These are phyloP conservation scores for Xylaria bambusicola DNA, from an alignment of 495 filamentous ascomycete genomes.

Conservation along the genomic window DNA sequence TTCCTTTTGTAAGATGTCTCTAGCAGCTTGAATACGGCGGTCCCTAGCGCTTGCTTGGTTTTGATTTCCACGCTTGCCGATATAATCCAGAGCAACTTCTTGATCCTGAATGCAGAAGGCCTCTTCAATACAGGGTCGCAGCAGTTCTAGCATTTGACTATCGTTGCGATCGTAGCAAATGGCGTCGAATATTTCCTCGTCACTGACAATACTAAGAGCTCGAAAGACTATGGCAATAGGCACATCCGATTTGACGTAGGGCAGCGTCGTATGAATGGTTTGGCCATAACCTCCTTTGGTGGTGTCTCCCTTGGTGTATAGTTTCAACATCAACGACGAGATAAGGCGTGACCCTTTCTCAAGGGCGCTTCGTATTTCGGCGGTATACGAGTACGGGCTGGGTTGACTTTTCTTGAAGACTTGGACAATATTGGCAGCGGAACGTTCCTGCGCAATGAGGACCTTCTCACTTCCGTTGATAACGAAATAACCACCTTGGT, in stretches of 20 bases:
- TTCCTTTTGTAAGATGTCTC: constrained; percentile 96
- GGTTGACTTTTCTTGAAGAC: constrained; percentile 95
- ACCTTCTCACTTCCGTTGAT: constrained; percentile 99
- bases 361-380: constrained; percentile 93
- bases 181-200: constrained; percentile 96
- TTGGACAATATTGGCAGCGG: constrained; percentile 96
- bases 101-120: constrained; percentile 94
- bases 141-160: constrained; percentile 94
- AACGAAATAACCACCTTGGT: constrained; percentile 97
- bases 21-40: constrained; percentile 84
- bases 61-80: constrained; percentile 82
- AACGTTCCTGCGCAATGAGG: constrained; percentile 94
- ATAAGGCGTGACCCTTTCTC: constrained; percentile 95
- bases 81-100: constrained; percentile 93
- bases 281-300: constrained; percentile 77
- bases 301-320: constrained; percentile 79
- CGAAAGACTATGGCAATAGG: constrained; percentile 94
- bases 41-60: constrained; percentile 74
- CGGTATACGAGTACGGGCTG: constrained; percentile 84
- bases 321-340: constrained; percentile 83
- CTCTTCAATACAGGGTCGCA: constrained; percentile 95
- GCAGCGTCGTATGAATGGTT: constrained; percentile 83
- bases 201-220: constrained; percentile 92
- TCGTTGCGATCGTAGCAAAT: constrained; percentile 95
- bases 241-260: constrained; percentile 91